Conservation (phyloP, 164 flowering plant genomes). For the Dillenia turbinata region DNA sequence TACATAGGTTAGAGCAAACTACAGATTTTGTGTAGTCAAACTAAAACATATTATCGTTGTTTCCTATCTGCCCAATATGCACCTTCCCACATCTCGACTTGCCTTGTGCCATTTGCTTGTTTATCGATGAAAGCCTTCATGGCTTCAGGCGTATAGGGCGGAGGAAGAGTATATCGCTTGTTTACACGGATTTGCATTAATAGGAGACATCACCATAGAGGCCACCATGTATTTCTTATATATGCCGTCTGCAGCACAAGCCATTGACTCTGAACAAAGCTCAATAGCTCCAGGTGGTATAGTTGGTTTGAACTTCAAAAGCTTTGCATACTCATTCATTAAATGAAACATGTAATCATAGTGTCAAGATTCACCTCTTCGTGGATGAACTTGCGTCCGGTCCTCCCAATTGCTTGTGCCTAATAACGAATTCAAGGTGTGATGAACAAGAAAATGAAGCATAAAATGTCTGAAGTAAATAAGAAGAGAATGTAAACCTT, state of each 20-base stretch:
- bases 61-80: constrained; percentile 1
- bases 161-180: too few relatives aligned
- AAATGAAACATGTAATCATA: neutral
- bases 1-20: too few relatives aligned
- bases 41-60: neutral
- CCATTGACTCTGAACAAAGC: constrained; percentile 16
- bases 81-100: constrained; percentile 11
- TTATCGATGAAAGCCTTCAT: constrained; percentile 1
- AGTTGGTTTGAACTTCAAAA: constrained; percentile 13
- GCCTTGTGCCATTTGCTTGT: constrained; percentile 4
- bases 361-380: too few relatives aligned
- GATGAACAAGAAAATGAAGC: too few relatives aligned
- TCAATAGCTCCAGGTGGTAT: constrained; percentile 11
- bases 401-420: too few relatives aligned
- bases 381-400: too few relatives aligned
- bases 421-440: too few relatives aligned
- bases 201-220: constrained; percentile 14
- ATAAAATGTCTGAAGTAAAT: too few relatives aligned
- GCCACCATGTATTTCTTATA: constrained; percentile 9
- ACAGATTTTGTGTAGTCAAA: too few relatives aligned
- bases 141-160: constrained; percentile 6
- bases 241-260: constrained; percentile 6
- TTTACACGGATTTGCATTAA: constrained; percentile 5
- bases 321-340: constrained; percentile 14
- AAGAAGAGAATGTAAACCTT: constrained; percentile 7